phyloP scores from a whole-genome alignment of 345 rosid species.

The Aegle marmelos region DNA sequence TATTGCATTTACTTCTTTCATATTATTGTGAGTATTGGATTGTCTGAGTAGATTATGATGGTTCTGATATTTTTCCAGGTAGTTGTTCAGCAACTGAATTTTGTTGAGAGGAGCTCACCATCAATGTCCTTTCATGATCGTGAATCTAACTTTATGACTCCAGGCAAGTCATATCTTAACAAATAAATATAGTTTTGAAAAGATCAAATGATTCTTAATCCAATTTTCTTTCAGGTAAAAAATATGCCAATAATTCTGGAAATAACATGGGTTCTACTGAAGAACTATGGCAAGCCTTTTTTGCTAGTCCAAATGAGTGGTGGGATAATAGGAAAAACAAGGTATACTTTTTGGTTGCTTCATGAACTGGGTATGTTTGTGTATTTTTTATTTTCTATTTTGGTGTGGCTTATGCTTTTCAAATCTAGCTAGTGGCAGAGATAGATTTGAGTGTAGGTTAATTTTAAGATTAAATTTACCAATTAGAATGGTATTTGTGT shows the following conservation, averaged over 20 bases:
- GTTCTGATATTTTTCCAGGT: constrained; percentile 35
- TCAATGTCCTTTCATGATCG: constrained; percentile 22
- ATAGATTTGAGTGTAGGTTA: background rate
- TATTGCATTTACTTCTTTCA: background rate
- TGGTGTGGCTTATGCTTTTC: background rate
- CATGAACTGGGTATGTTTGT: background rate
- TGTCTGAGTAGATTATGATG: background rate
- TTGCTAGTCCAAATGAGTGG: constrained; percentile 60
- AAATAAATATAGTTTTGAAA: background rate
- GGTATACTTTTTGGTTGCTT: constrained; percentile 29
- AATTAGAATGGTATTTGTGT: background rate
- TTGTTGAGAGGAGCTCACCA: constrained; percentile 37
- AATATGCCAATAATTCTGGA: constrained; percentile 24
- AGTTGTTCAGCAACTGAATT: constrained; percentile 60
- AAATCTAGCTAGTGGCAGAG: background rate
- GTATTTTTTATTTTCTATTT: background rate
- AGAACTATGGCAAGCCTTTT: constrained; percentile 66
- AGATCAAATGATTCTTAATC: background rate
- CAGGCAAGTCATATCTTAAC: constrained; percentile 27
- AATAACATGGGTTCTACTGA: constrained; percentile 25
- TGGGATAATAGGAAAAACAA: constrained; percentile 70
- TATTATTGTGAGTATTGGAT: constrained; percentile 1
- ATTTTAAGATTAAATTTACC: background rate
- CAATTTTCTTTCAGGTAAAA: constrained; percentile 32
- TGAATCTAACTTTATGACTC: constrained; percentile 20